Evolutionary conservation across 371 early-diverging fungal species (phyloP), one percentile per base, ranked within the genome.

Genomic region (Apophysomyces variabilis): DNA sequence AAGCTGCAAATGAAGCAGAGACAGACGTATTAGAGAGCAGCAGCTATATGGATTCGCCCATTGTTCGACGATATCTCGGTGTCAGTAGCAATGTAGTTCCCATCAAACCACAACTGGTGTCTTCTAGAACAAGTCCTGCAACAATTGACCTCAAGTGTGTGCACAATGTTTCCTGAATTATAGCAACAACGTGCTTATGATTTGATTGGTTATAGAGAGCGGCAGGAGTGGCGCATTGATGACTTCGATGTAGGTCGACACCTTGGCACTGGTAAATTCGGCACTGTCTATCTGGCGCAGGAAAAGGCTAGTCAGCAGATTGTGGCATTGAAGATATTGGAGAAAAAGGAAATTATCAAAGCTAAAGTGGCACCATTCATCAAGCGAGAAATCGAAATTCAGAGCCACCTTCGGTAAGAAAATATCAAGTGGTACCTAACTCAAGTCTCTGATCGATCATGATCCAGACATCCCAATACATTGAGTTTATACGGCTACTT

Each of bases 261-360:
- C 2, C 79, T 99, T 13, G 99, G 99, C 41, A 90, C 91, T 64
- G 99, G 99, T 9, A 95, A 95, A 73, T 99, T 99, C 86, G 99
- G 99, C 3, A 86, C 92, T 13, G 99, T 99, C 0, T 99, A 98
- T 78, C 70, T 93, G 37, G 99, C 98, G 18, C 85, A 89, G 54
- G 99, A 99, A 72, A 94, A 91, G 68, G 78, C 78, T 58, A 87
- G 87, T 38, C 92, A 92, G 21, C 95, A 88, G 66, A 84, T 98
- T 14, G 95, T 98, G 16, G 99, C 99, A 1, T 83, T 99, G 61
- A 99, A 99, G 74, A 90, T 98, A 11, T 68, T 99, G 41, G 84
- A 88, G 60, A 99, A 99, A 76, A 58, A 77, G 5, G 96, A 97
- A 70, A 78, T 99, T 0, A 69, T 86, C 41, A 78, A 71, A 11